Base-by-base conservation (phyloP, 2,329 filamentous ascomycete genomes). In the Fusarium sp. region DNA sequence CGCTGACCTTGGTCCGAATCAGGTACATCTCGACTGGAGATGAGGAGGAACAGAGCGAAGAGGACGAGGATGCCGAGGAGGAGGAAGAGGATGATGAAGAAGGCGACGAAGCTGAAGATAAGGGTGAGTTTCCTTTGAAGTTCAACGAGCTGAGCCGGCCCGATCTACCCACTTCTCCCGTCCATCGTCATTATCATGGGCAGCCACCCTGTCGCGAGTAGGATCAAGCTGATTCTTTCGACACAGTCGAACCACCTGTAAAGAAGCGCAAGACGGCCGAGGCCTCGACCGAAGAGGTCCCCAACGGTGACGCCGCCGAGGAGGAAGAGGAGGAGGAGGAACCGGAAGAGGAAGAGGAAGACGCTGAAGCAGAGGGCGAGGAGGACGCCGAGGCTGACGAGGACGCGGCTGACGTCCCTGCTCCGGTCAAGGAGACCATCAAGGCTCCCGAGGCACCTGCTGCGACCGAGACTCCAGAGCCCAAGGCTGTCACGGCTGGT, bases 261-360 rank as follows among this genome's bases (percentile, higher is more conserved):
- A 89, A 89, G 83, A 88, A 87, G 82, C 84, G 83, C 76, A 89
- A 87, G 84, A 87, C 85, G 29, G 80, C 76, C 65, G 76, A 81
- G 27, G 79, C 79, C 29, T 75, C 79, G 24, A 78, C 70, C 22
- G 78, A 79, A 56, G 78, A 78, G 50, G 78, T 75, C 16, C 68
- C 78, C 52, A 82, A 83, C 72, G 82, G 82, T 69, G 77, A 83
- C 18, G 83, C 78, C n/a, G 79, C 77, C 24, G 80, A 77, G 22
- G 81, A 80, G 1, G 79, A 77, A 6, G 83, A 82, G 2, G 82
- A 83, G 2, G 82, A 80, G 2, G 82, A 83, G 2, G 82, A 80
- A 13, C 81, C 73, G 0, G 81, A 82, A 8, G 81, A 76, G 6
- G 80, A 76, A 7, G 80, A 76, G 3, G 79, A 78, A 1, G 78